Evolutionary conservation across 2,329 filamentous ascomycete genomes (phyloP).

Genomic region (Coleophoma cylindrospora): DNA sequence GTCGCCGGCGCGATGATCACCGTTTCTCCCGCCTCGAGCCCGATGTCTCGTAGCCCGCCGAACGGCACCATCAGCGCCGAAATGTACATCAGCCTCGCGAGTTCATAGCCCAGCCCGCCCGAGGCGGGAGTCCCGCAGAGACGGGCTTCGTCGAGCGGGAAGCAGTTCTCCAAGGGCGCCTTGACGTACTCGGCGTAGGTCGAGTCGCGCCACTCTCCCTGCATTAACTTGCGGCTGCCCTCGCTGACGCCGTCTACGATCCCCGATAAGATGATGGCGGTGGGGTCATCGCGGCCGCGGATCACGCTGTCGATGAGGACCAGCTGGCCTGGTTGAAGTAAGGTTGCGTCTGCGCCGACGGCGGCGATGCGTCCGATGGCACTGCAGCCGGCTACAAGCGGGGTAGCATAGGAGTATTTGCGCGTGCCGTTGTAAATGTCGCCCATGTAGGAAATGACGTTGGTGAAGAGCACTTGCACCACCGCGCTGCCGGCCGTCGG

Average conservation of each 20-base stretch:
- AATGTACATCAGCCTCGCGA: no score
- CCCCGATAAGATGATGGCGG: slow-evolving; percentile 23
- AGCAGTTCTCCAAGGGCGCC: slow-evolving; percentile 31
- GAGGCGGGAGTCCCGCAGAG: slow-evolving; percentile 11
- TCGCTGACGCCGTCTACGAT: slow-evolving; percentile 22
- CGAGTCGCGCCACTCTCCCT: slow-evolving; percentile 28
- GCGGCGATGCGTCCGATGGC: slow-evolving; percentile 29
- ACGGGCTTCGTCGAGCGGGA: slow-evolving; percentile 25
- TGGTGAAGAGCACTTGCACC: slow-evolving; percentile 29
- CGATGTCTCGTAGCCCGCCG: slow-evolving; percentile 23
- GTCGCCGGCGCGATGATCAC: slow-evolving; percentile 40
- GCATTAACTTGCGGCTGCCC: slow-evolving; percentile 21
- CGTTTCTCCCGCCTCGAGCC: slow-evolving; percentile 35
- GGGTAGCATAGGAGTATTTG: slow-evolving; percentile 22
- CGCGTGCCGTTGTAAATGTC: slow-evolving; percentile 33
- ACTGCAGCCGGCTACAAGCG: slow-evolving; percentile 21
- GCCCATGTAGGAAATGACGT: slow-evolving; percentile 30
- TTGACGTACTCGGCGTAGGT: slow-evolving; percentile 29
- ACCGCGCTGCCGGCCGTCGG: slow-evolving; percentile 31
- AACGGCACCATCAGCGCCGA: slow-evolving; percentile 6
- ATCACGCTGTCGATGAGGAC: slow-evolving; percentile 29
- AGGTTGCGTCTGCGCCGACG: slow-evolving; percentile 27
- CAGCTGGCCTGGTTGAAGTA: slow-evolving; percentile 26
- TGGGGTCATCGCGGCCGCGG: slow-evolving; percentile 28
- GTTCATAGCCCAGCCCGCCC: no score